phyloP scores from a whole-genome alignment of 78 protist species.

The Pigoraptor vietnamica region DNA sequence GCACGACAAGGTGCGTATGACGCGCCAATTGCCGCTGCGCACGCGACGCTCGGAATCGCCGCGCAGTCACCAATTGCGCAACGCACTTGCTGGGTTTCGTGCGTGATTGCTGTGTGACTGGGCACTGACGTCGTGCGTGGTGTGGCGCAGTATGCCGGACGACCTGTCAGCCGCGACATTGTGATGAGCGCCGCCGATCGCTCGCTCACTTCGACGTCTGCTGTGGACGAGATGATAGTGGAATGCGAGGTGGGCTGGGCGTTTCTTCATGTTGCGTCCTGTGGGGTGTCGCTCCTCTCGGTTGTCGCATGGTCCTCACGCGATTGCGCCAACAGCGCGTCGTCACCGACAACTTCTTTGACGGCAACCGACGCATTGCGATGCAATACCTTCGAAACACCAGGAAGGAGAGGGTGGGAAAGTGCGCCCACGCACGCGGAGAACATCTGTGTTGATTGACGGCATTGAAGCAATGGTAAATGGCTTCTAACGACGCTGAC shows the following conservation, averaged over 20 bases:
- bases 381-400: neutral
- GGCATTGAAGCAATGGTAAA: neutral
- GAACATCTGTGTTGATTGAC: no score
- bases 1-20: conserved; percentile 15
- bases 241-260: neutral
- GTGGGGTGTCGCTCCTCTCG: no score
- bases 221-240: neutral
- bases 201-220: neutral
- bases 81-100: neutral
- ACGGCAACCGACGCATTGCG: neutral
- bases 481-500: no score
- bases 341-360: neutral
- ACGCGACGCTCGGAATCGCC: no score
- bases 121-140: no score
- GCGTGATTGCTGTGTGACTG: no score
- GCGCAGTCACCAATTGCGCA: no score
- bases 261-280: neutral
- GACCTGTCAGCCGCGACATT: neutral
- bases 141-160: neutral
- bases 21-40: neutral
- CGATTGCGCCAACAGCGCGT: no score
- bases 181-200: neutral
- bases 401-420: neutral
- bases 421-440: neutral
- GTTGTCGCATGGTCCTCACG: no score